Base-by-base conservation (phyloP, 1,284 basidiomycete genomes). In the Tilletiopsis washingtonensis region DNA sequence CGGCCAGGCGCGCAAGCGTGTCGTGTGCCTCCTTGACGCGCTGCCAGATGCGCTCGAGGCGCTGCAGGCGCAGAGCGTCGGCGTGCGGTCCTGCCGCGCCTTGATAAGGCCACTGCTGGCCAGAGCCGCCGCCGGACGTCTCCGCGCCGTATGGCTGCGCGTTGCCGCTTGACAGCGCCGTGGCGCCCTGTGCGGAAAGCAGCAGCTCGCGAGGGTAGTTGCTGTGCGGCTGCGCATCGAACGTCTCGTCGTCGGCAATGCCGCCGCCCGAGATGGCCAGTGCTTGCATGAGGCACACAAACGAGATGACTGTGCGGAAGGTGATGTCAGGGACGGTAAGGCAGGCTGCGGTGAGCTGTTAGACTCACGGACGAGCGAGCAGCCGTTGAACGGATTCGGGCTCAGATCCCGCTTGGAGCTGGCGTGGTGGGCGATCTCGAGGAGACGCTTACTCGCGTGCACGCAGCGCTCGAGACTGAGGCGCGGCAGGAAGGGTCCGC, bases 331-430 rank as follows among this genome's bases (percentile, higher is more conserved):
- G n/a, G n/a, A n/a, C n/a, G n/a, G n/a, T n/a, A n/a, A n/a, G n/a
- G n/a, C n/a, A n/a, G n/a, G n/a, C n/a, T n/a, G n/a, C n/a, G n/a
- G n/a, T n/a, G n/a, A n/a, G n/a, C n/a, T n/a, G n/a, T n/a, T n/a
- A n/a, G n/a, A n/a, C n/a, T n/a, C n/a, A n/a, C n/a, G 54, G n/a
- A 68, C 64, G 44, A 61, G 66, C 37, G 55, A 59, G 57, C 65
- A 68, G 36, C 59, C 61, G 45, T 66, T 66, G 57, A 68, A 68
- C 2, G 65, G 65, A 40, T 68, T 68, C 32, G 65, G 65, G 44
- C 54, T 59, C 39, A 59, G 51, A 40, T 49, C 52, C n/a, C n/a
- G n/a, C n/a, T n/a, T n/a, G 41, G 51, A 50, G 37, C 56, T 56
- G 3, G 52, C 47, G 14, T 54, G 54, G 39, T 57, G 56, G 47